phyloP scores from a whole-genome alignment of 108 stramenopile species.

The Stephanodiscus triporus region DNA sequence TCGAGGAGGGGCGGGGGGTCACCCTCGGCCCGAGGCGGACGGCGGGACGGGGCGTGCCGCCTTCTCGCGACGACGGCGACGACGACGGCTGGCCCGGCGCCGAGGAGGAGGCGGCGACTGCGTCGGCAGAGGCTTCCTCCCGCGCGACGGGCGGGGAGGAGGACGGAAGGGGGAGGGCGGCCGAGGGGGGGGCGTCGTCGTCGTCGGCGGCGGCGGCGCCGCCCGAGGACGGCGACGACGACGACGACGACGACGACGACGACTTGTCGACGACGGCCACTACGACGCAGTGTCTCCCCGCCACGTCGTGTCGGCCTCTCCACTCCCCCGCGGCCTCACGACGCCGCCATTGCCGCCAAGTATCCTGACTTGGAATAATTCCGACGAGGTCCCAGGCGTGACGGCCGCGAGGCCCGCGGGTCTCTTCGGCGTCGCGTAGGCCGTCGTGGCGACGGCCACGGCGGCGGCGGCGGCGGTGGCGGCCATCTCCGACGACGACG shows the following conservation, averaged over 20 bases:
- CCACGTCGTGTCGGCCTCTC: background rate
- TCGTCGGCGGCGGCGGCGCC: background rate
- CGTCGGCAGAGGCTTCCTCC: background rate
- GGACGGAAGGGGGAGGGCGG: background rate
- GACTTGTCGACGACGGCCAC: too few species aligned
- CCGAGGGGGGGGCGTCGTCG: background rate
- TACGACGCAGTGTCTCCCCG: background rate
- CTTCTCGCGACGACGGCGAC: background rate
- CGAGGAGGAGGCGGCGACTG: too few species aligned
- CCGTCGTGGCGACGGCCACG: background rate
- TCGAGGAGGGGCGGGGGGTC: slow-evolving; percentile 1
- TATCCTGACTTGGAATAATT: too few species aligned
- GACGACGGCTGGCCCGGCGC: too few species aligned
- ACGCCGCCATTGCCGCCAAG: too few species aligned
- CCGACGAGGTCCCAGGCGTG: slow-evolving; percentile 37
- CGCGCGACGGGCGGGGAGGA: background rate
- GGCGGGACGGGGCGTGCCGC: slow-evolving; percentile 1
- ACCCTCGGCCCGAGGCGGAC: slow-evolving; percentile 31
- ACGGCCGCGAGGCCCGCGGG: slow-evolving; percentile 21
- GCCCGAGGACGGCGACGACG: background rate
- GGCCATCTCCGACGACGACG: background rate
- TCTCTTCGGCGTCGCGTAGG: slow-evolving; percentile 42
- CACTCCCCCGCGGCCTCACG: too few species aligned
- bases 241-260: background rate
- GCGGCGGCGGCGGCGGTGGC: slow-evolving; percentile 15